Percentiles rank a stretch among this genome's conserved stretches.
Evolutionary conservation across 75 land plant genomes (phyloP).

Genomic region (Cunninghamia lanceolata): DNA sequence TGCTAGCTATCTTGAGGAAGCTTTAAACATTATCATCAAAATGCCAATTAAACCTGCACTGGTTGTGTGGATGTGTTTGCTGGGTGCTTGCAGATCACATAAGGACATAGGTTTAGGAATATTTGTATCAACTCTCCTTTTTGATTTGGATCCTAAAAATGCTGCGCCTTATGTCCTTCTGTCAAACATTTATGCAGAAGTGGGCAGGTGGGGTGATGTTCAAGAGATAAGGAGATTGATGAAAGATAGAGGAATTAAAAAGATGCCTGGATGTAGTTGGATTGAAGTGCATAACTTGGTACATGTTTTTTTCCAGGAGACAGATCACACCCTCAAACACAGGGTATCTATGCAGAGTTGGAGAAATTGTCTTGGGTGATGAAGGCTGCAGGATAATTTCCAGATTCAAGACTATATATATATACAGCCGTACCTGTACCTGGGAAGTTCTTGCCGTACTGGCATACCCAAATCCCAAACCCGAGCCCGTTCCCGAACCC

Average conservation of each 20-base stretch:
- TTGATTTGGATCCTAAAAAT: constrained; percentile 10
- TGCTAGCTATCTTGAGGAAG: constrained; percentile 15
- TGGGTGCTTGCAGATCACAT: constrained; percentile 6
- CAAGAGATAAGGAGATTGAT: background rate
- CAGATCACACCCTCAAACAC: background rate
- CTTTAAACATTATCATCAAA: constrained; percentile 7
- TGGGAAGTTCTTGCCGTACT: background rate
- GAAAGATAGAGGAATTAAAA: constrained; percentile 3
- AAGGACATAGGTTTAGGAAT: background rate
- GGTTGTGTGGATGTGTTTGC: constrained; percentile 1
- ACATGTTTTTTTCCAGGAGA: background rate
- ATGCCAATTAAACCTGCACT: background rate
- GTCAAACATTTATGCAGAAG: constrained; percentile 1
- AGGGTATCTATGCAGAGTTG: background rate
- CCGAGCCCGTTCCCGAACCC: no score
- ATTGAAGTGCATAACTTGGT: constrained; percentile 8
- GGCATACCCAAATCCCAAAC: no score
- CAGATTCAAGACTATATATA: background rate
- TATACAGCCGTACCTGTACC: background rate
- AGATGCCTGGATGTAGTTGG: constrained; percentile 6
- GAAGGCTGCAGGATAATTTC: background rate
- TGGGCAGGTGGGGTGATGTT: constrained; percentile 10
- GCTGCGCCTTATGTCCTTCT: constrained; percentile 9
- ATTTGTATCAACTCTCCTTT: background rate
- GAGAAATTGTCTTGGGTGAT: background rate